A percentile compares a stretch with the other conserved stretches of the same genome.
phyloP scores from a whole-genome alignment of 306 rosid species.

The Vigna radiata region DNA sequence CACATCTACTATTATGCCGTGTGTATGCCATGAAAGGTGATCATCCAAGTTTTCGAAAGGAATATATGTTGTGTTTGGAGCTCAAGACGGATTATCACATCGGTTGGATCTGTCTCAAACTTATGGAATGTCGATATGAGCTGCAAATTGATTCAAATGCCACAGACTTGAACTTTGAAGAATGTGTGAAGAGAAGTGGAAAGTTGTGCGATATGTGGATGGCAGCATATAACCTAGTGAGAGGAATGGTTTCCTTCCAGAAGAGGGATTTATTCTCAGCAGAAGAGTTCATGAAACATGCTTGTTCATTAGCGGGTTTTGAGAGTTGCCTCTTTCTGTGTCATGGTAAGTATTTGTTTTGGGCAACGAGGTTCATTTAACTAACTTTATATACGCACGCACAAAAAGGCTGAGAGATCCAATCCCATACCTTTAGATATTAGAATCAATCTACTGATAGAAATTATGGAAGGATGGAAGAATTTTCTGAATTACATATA shows the following conservation, averaged over 20 bases:
- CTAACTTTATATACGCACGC: not conserved
- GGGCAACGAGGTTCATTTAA: conserved; percentile 28
- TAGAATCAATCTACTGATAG: not conserved
- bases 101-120: conserved; percentile 91
- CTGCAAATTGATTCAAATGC: conserved; percentile 54
- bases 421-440: not conserved
- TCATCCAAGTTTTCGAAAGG: conserved; percentile 58
- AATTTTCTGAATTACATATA: not conserved
- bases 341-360: conserved; percentile 68
- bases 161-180: conserved; percentile 60
- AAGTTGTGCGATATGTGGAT: conserved; percentile 60
- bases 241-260: conserved; percentile 62
- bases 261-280: conserved; percentile 72
- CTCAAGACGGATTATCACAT: conserved; percentile 70
- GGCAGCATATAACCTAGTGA: conserved; percentile 67
- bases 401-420: not conserved
- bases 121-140: conserved; percentile 61
- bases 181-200: conserved; percentile 54
- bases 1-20: conserved; percentile 81
- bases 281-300: conserved; percentile 70
- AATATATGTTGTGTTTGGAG: conserved; percentile 72
- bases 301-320: conserved; percentile 67
- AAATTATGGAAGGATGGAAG: not conserved
- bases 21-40: conserved; percentile 71
- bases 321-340: conserved; percentile 79